phyloP scores from a whole-genome alignment of 208 protist genomes.

The Trypanosoma avium region DNA sequence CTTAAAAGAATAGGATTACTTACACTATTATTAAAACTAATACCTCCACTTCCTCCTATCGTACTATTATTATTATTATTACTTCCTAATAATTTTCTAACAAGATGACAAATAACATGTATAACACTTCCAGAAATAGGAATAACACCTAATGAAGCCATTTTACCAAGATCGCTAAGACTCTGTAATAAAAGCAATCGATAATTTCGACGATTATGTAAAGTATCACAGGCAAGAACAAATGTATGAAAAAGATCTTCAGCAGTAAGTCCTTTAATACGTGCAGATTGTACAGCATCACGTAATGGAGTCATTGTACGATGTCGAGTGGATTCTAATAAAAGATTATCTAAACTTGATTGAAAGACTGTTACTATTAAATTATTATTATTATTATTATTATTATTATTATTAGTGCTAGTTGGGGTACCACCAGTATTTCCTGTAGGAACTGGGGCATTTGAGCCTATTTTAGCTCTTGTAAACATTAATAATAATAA shows the following conservation, averaged over 20 bases:
- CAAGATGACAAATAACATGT: constrained; percentile 46
- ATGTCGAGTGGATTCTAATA: constrained; percentile 54
- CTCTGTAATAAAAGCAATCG: constrained; percentile 53
- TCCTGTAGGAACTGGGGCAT: neutral
- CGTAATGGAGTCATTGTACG: constrained; percentile 42
- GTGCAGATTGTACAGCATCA: constrained; percentile 50
- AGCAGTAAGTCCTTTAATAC: constrained; percentile 40
- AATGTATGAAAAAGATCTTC: constrained; percentile 56
- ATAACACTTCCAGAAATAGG: constrained; percentile 44
- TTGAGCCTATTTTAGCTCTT: neutral
- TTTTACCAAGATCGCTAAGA: constrained; percentile 64
- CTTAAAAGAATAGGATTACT: neutral
- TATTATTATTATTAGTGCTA: neutral
- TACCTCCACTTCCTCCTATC: neutral
- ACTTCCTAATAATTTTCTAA: constrained; percentile 29
- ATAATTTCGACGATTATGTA: constrained; percentile 27
- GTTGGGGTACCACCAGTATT: neutral
- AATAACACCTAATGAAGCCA: constrained; percentile 63
- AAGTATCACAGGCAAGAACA: constrained; percentile 47
- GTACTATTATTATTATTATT: neutral
- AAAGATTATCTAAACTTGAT: constrained; percentile 46
- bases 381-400: neutral
- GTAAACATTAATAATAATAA: too few species aligned
- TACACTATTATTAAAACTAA: neutral
- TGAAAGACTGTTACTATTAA: constrained; percentile 40